Base-by-base conservation (phyloP, 2,329 filamentous ascomycete genomes). In the Beauveria asiatica region DNA sequence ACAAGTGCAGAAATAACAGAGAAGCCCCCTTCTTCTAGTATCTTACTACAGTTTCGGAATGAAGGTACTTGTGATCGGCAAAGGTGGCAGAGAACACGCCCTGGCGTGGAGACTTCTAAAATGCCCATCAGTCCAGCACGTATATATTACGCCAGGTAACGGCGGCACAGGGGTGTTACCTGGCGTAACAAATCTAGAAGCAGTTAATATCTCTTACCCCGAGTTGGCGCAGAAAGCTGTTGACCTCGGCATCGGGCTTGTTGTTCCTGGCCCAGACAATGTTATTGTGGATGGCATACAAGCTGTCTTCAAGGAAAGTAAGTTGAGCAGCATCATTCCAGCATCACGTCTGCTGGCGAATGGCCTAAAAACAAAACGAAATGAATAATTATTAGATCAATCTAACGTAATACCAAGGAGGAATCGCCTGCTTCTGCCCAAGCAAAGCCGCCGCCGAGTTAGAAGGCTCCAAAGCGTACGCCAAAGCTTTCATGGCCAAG, bases 391-490 rank as follows among this genome's bases (percentile, higher is more conserved):
- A 11, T 33, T 5, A 9, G 1, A 11, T 33, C 30, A 11, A 5
- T 33, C 27, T 57, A 19, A 45, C 37, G 41, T n/a, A 25, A 16
- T 8, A 9, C 17, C 10, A 19, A 62, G 81, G 76, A 46, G 78
- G 77, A 3, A 85, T 90, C 65, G 77, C 79, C 61, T 84, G 80
- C 65, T 92, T 91, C 68, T 88, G 87, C 0, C 89, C 89, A 1
- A 83, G 81, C 51, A 81, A 85, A 69, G 79, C 80, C 25, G 88
- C 89, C 11, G 88, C 89, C 10, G 78, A 80, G 42, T 85, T 92
- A 80, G 89, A 92, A 70, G 89, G 89, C 45, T 89, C 85, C 67
- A 92, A 92, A 73, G 83, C 87, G 1, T 92, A 89, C 69, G 85
- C 86, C 44, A 92, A 92, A 69, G 85, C 89, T 68, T 92, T 92